Percentiles rank a stretch among this genome's conserved stretches.
phyloP scores from a whole-genome alignment of 495 filamentous ascomycete genomes.

The Halenospora varia region DNA sequence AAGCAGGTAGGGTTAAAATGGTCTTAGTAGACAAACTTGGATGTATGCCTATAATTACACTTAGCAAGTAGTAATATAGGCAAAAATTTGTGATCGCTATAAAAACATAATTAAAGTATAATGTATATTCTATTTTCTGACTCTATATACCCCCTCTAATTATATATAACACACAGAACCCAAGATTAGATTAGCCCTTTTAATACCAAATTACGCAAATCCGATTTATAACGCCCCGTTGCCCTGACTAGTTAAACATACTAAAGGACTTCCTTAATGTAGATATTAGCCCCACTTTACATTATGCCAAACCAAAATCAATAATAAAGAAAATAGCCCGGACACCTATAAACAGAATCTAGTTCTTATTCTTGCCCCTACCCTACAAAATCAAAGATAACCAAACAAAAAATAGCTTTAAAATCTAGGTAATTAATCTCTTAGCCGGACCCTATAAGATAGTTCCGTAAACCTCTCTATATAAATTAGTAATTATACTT shows the following conservation, averaged over 20 bases:
- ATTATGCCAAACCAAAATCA: not conserved
- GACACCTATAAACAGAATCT: slow-evolving; percentile 3
- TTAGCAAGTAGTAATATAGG: no score
- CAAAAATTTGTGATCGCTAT: no score
- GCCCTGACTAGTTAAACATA: slow-evolving; percentile 3
- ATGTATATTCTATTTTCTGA: not conserved
- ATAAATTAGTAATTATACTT: slow-evolving; percentile 7
- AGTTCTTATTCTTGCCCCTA: not conserved
- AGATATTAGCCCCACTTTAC: no score
- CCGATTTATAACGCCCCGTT: not conserved
- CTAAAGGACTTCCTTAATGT: slow-evolving; percentile 1
- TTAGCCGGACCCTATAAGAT: slow-evolving; percentile 6
- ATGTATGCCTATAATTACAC: no score
- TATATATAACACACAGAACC: slow-evolving; percentile 4
- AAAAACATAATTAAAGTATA: not conserved
- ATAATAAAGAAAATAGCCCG: not conserved
- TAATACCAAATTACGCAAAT: not conserved
- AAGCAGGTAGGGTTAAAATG: no score
- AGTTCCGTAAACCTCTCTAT: slow-evolving; percentile 15
- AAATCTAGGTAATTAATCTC: slow-evolving; percentile 5
- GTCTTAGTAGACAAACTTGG: no score
- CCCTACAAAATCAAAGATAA: slow-evolving; percentile 5
- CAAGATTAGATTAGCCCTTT: not conserved
- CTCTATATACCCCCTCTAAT: slow-evolving; percentile 1
- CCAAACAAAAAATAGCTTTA: slow-evolving; percentile 3